Percentiles rank a stretch among this genome's conserved stretches.
These are phyloP conservation scores for Penicillium sp. DNA, from an alignment of 2,329 filamentous ascomycete genomes.

Conservation along the genomic window DNA sequence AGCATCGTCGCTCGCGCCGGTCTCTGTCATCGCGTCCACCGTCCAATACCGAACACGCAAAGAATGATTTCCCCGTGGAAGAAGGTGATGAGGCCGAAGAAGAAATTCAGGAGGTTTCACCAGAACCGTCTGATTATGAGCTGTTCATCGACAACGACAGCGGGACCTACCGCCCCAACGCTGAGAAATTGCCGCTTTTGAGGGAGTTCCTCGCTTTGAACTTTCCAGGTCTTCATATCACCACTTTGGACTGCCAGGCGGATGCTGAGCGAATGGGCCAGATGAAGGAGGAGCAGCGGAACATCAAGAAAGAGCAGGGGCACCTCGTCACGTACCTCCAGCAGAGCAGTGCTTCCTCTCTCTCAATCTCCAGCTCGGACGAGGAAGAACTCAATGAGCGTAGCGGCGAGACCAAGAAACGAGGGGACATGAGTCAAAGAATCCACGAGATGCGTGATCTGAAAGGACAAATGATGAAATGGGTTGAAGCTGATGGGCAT, in stretches of 20 bases:
- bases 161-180: slow-evolving; percentile 88
- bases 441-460: slow-evolving; percentile 39
- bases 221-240: slow-evolving; percentile 73
- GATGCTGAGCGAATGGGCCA: slow-evolving; percentile 70
- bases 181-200: slow-evolving; percentile 68
- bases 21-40: slow-evolving; percentile 14
- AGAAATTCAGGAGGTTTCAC: slow-evolving; percentile 46
- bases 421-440: slow-evolving; percentile 28
- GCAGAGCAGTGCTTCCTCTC: slow-evolving; percentile 44
- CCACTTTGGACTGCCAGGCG: slow-evolving; percentile 68
- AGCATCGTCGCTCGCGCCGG: slow-evolving; percentile 42
- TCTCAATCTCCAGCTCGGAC: slow-evolving; percentile 56
- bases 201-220: slow-evolving; percentile 68
- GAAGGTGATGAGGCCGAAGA: slow-evolving; percentile 36
- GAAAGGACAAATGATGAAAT: slow-evolving; percentile 36
- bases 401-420: slow-evolving; percentile 24
- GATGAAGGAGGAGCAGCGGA: slow-evolving; percentile 73
- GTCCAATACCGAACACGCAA: slow-evolving; percentile 37
- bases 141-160: slow-evolving; percentile 93
- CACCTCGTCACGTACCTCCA: slow-evolving; percentile 56
- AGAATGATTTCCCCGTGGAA: slow-evolving; percentile 32
- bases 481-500: slow-evolving; percentile 33
- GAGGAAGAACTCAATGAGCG: slow-evolving; percentile 56
- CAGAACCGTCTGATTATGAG: slow-evolving; percentile 66
- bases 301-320: slow-evolving; percentile 66